Percentiles rank a stretch among this genome's conserved stretches.
phyloP scores from a whole-genome alignment of 495 filamentous ascomycete genomes.

The Apiosordaria backusii region DNA sequence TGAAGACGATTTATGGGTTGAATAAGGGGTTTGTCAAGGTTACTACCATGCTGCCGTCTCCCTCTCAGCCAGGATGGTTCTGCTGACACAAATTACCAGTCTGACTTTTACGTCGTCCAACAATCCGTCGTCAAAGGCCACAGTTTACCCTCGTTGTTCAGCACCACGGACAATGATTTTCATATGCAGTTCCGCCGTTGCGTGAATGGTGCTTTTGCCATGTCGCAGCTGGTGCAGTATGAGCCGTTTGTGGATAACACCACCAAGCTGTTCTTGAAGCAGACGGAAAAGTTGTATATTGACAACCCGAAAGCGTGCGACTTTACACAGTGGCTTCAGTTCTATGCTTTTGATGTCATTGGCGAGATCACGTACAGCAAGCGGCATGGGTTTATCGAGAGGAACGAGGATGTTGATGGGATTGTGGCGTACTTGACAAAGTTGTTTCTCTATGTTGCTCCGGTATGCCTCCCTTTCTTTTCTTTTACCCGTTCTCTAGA shows the following conservation, averaged over 20 bases:
- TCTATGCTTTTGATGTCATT: slow-evolving; percentile 76
- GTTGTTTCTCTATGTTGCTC: slow-evolving; percentile 58
- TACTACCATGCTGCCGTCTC: slow-evolving; percentile 15
- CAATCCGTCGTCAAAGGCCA: slow-evolving; percentile 61
- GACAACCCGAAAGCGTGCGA: slow-evolving; percentile 52
- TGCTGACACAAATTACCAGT: slow-evolving; percentile 45
- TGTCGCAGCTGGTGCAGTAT: slow-evolving; percentile 66
- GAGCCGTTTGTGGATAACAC: slow-evolving; percentile 72
- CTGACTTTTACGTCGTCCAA: slow-evolving; percentile 68
- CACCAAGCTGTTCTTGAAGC: slow-evolving; percentile 57
- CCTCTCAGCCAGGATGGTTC: neutral
- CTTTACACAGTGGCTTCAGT: slow-evolving; percentile 71
- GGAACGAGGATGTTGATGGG: slow-evolving; percentile 61
- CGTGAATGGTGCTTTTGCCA: slow-evolving; percentile 70
- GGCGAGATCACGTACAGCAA: slow-evolving; percentile 64
- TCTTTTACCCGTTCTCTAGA: slow-evolving; percentile 28
- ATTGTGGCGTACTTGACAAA: slow-evolving; percentile 54
- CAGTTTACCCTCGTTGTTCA: slow-evolving; percentile 70
- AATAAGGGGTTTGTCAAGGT: slow-evolving; percentile 82
- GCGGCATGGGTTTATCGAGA: slow-evolving; percentile 60
- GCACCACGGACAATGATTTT: slow-evolving; percentile 68
- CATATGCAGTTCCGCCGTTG: slow-evolving; percentile 67
- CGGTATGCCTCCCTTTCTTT: slow-evolving; percentile 36
- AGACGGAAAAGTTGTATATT: slow-evolving; percentile 60
- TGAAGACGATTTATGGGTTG: slow-evolving; percentile 74